A percentile compares a stretch with the other conserved stretches of the same genome.
Evolutionary conservation across 345 rosid genomes (phyloP).

Genomic region (Noccaea bulbosa): DNA sequence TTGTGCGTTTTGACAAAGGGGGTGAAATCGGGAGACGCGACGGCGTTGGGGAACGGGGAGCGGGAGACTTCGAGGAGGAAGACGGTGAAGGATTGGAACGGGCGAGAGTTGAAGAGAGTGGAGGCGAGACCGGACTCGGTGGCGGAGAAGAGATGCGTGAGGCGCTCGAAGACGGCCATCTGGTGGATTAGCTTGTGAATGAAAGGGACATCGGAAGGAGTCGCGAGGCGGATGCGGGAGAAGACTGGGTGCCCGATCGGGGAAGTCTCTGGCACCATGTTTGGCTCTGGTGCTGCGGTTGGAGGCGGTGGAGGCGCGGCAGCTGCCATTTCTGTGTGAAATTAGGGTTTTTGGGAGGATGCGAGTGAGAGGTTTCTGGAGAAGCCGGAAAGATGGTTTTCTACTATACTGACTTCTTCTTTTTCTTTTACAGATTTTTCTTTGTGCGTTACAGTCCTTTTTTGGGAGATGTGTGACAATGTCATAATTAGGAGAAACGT

Average conservation of each 20-base stretch:
- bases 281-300: slow-evolving; percentile 59
- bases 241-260: slow-evolving; percentile 62
- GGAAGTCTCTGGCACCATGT: slow-evolving; percentile 48
- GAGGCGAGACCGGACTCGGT: slow-evolving; percentile 74
- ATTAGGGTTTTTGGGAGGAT: slow-evolving; percentile 27
- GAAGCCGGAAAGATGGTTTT: not conserved
- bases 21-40: slow-evolving; percentile 41
- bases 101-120: slow-evolving; percentile 75
- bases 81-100: slow-evolving; percentile 79
- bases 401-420: not conserved
- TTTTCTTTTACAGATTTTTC: not conserved
- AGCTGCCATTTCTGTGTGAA: slow-evolving; percentile 61
- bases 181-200: slow-evolving; percentile 87
- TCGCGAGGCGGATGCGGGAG: slow-evolving; percentile 86
- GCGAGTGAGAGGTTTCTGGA: slow-evolving; percentile 24
- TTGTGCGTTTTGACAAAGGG: slow-evolving; percentile 49
- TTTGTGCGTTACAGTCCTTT: not conserved
- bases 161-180: slow-evolving; percentile 86
- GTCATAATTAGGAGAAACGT: not conserved
- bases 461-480: slow-evolving; percentile 22
- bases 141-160: slow-evolving; percentile 70
- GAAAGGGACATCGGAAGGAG: slow-evolving; percentile 73
- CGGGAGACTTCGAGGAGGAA: slow-evolving; percentile 80
- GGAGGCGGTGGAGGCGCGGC: slow-evolving; percentile 95
- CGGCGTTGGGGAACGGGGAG: slow-evolving; percentile 44